These are phyloP conservation scores for Phytophthora fragariaefolia DNA, from an alignment of 352 stramenopile genomes.

Conservation along the genomic window DNA sequence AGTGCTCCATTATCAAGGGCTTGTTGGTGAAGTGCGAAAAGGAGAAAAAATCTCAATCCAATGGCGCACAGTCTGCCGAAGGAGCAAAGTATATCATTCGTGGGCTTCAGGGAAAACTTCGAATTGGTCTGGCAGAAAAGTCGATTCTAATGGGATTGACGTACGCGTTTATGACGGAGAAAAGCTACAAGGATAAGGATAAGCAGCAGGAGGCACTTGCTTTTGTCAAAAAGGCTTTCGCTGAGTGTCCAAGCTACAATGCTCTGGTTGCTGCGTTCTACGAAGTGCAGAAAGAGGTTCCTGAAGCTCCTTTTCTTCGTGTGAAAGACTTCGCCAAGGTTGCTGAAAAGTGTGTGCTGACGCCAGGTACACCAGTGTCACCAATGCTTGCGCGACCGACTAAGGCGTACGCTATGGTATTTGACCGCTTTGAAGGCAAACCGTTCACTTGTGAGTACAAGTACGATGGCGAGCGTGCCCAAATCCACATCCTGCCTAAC, in stretches of 20 bases:
- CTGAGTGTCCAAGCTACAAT: conserved; percentile 97
- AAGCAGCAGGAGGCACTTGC: conserved; percentile 90
- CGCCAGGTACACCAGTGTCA: conserved; percentile 96
- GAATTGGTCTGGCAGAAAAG: conserved; percentile 97
- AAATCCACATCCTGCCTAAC: conserved; percentile 93
- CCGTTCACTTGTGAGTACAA: conserved; percentile 99
- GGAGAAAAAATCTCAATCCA: conserved; percentile 61
- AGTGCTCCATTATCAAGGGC: conserved; percentile 97
- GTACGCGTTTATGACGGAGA: conserved; percentile 94
- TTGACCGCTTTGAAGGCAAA: conserved; percentile 96
- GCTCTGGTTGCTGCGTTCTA: conserved; percentile 92
- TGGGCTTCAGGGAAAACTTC: conserved; percentile 97
- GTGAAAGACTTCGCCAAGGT: conserved; percentile 68
- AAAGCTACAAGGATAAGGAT: conserved; percentile 81
- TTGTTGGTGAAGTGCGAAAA: conserved; percentile 95
- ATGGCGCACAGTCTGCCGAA: conserved; percentile 77
- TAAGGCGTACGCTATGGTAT: conserved; percentile 96
- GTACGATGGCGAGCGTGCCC: conserved; percentile 99
- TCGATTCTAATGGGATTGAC: conserved; percentile 98
- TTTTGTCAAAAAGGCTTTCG: conserved; percentile 98
- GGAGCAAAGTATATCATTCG: conserved; percentile 98
- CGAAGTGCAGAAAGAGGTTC: conserved; percentile 51
- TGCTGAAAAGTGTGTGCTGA: conserved; percentile 88
- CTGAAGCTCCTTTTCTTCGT: conserved; percentile 50
- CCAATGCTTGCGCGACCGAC: conserved; percentile 99